A percentile compares a stretch with the other conserved stretches of the same genome.
Conservation (phyloP, 495 filamentous ascomycete genomes). For the Amphirosellinia nigrospora region DNA sequence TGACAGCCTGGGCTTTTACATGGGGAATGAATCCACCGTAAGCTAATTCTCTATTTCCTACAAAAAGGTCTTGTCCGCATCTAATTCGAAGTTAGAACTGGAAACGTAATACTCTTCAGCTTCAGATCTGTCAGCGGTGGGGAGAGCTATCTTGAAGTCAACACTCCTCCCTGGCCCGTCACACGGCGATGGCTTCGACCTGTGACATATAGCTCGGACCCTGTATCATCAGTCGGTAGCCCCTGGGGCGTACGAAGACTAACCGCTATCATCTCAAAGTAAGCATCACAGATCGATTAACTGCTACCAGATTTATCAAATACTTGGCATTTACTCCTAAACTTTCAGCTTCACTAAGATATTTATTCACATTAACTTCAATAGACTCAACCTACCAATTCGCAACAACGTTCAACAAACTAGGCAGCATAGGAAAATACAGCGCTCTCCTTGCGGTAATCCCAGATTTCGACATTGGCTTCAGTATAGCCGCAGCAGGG, state of each 20-base stretch:
- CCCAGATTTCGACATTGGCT: conserved; percentile 61
- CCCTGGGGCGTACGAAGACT: conserved; percentile 63
- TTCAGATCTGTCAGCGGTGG: conserved; percentile 57
- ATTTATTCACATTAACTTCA: background rate
- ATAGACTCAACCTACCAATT: conserved; percentile 50
- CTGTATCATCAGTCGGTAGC: conserved; percentile 52
- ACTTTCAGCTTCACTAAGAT: background rate
- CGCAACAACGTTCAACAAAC: conserved; percentile 60
- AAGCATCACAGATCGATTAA: background rate
- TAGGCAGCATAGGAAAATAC: conserved; percentile 57
- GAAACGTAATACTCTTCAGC: conserved; percentile 61
- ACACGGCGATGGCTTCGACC: conserved; percentile 67
- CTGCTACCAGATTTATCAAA: background rate
- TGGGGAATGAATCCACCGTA: conserved; percentile 47
- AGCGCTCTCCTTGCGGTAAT: conserved; percentile 54
- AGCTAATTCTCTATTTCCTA: background rate
- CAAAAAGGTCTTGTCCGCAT: background rate
- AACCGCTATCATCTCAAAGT: conserved; percentile 28
- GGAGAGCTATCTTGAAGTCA: conserved; percentile 59
- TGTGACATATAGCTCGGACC: conserved; percentile 51
- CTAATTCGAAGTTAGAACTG: conserved; percentile 45
- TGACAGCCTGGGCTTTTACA: conserved; percentile 40
- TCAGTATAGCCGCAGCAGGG: conserved; percentile 58
- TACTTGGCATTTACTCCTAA: background rate
- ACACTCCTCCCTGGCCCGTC: conserved; percentile 50